Base-by-base conservation (phyloP, 2,329 filamentous ascomycete species). In the Orbilia ellipsospora region DNA sequence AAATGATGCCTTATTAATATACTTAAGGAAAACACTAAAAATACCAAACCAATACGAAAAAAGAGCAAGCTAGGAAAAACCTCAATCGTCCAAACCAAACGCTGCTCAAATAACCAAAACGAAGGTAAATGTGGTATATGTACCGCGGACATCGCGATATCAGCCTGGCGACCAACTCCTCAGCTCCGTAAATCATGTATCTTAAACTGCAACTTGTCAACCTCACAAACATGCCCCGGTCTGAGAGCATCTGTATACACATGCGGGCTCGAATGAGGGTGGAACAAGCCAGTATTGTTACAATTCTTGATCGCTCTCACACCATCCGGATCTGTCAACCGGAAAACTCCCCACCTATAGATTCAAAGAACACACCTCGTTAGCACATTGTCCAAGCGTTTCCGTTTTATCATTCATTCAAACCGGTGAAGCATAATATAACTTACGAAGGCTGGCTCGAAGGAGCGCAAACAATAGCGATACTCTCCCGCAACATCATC, bases 381-480 rank as follows among this genome's bases (percentile, higher is more conserved):
- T 18, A 75, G 75, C 45, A 65, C 1, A 6, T 2, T 6, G 31
- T 36, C 31, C 31, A 10, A 36, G 31, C 31, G 10, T 36, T 31
- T 81, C 80, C 44, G 67, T 18, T 48, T 65, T 44, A 18, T 16
- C 10, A 28, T 61, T 26, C 13, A 51, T 4, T 12, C n/a, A 60
- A 15, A 48, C 18, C 50, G 15, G 10, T n/a, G 69, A 42, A 16
- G 4, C n/a, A 55, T 28, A 48, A 3, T 18, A 45, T 23, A 3
- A 86, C 89, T 84, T 84, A 94, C 88, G 89, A 91, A 52, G 91
- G 92, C 42, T 86, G 85, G 80, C 91, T 92, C 68, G 87, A 90
- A 0, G 95, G 95, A 4, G 95, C 92, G 83, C 95, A 99, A 45
- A 99, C 95, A 80, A 99, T 96, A 2, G 95, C 95, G 77, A 99